Conservation (phyloP, 2,329 filamentous ascomycete genomes). For the Aureobasidium leucospermi region DNA sequence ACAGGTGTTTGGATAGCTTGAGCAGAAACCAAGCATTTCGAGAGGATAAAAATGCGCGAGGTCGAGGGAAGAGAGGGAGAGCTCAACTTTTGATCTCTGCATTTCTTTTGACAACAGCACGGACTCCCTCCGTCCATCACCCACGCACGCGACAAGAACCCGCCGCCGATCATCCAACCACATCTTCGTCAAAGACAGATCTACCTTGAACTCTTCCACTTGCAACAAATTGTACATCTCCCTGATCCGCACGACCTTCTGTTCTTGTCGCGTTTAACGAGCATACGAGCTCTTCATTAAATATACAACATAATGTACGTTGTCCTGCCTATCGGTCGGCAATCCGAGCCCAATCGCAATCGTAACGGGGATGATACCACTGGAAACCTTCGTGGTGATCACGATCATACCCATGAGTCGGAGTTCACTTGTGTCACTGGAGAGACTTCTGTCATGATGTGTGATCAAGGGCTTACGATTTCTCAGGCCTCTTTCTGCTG, state of each 20-base stretch:
- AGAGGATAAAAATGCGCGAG: neutral
- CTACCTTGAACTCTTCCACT: neutral
- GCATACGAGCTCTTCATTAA: neutral
- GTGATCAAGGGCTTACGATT: neutral
- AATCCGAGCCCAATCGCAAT: too few species aligned
- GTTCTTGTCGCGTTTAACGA: neutral
- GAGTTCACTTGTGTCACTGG: too few species aligned
- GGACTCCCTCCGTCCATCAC: neutral
- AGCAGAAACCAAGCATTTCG: neutral
- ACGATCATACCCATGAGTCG: too few species aligned
- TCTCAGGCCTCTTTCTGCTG: slow-evolving; percentile 39
- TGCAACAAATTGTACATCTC: neutral
- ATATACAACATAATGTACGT: neutral
- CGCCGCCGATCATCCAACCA: neutral
- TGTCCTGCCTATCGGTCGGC: too few species aligned
- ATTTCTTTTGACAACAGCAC: slow-evolving; percentile 1
- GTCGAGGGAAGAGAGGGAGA: neutral
- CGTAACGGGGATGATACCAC: too few species aligned
- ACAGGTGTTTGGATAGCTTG: neutral
- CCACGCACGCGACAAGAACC: neutral
- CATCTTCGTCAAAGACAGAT: neutral
- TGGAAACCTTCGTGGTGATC: too few species aligned
- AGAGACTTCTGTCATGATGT: too few species aligned
- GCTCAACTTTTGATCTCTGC: neutral
- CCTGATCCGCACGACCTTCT: neutral